These are phyloP conservation scores for Graphiopsis chlorocephala DNA, from an alignment of 2,329 filamentous ascomycete species.

Conservation along the genomic window DNA sequence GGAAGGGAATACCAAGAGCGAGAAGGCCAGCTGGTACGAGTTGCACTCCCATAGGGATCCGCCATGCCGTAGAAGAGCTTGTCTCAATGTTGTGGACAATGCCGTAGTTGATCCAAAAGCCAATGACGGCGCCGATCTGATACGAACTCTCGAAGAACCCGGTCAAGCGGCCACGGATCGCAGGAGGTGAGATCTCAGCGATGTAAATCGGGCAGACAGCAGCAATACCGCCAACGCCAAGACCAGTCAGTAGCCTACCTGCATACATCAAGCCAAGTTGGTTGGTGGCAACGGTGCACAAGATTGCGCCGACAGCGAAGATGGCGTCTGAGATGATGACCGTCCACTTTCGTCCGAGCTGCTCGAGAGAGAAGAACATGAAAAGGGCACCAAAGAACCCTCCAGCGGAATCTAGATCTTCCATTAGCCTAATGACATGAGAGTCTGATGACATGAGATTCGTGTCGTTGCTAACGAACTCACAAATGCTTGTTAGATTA, in stretches of 20 bases:
- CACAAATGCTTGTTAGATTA: constrained; percentile 48
- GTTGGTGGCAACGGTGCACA: constrained; percentile 44
- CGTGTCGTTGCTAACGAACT: not conserved
- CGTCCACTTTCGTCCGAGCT: constrained; percentile 51
- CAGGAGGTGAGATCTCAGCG: constrained; percentile 33
- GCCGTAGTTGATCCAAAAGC: constrained; percentile 39
- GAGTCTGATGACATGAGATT: not conserved
- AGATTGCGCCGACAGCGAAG: constrained; percentile 46
- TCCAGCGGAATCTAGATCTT: constrained; percentile 38
- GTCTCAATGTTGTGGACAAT: constrained; percentile 30
- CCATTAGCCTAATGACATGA: not conserved
- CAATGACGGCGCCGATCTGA: constrained; percentile 35
- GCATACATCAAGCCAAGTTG: constrained; percentile 46
- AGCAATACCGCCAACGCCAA: constrained; percentile 35
- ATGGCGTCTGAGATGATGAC: constrained; percentile 47
- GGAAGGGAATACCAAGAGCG: constrained; percentile 29
- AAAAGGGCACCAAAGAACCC: constrained; percentile 54
- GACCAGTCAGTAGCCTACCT: constrained; percentile 36
- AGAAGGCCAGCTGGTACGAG: constrained; percentile 35
- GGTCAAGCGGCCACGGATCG: constrained; percentile 36
- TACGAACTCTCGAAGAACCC: constrained; percentile 35
- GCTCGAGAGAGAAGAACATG: constrained; percentile 46
- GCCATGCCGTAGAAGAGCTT: constrained; percentile 24
- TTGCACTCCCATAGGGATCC: constrained; percentile 34
- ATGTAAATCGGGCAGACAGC: constrained; percentile 37